Percentiles rank a stretch among this genome's conserved stretches.
phyloP scores from a whole-genome alignment of 139 green algal species.

The Micromonas commoda region DNA sequence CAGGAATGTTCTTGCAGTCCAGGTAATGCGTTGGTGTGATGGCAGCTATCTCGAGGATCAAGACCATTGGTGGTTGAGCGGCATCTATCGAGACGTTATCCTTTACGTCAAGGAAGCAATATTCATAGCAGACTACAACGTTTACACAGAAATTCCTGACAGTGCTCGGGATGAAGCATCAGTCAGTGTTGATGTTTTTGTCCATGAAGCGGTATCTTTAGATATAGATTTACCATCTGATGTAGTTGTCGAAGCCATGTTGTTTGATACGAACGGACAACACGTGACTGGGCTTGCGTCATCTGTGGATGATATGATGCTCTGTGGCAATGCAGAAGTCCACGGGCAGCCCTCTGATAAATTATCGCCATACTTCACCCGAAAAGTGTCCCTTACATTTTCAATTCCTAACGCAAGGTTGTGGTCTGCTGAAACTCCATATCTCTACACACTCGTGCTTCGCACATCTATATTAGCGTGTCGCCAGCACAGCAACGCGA shows the following conservation, averaged over 20 bases:
- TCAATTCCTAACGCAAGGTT: constrained; percentile 32
- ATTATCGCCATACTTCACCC: background rate
- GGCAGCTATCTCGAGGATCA: constrained; percentile 95
- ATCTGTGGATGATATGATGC: background rate
- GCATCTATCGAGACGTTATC: constrained; percentile 77
- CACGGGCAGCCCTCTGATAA: background rate
- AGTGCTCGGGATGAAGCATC: background rate
- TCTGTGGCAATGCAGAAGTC: background rate
- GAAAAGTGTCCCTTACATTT: background rate
- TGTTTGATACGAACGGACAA: background rate
- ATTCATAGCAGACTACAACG: constrained; percentile 11
- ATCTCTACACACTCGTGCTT: constrained; percentile 77
- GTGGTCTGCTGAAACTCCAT: constrained; percentile 75
- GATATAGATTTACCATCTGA: background rate
- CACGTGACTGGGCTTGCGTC: background rate
- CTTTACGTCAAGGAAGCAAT: constrained; percentile 35
- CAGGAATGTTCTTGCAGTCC: constrained; percentile 60
- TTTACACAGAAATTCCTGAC: background rate
- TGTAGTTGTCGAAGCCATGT: background rate
- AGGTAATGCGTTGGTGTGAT: constrained; percentile 87
- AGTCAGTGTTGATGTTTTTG: constrained; percentile 9
- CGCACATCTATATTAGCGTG: constrained; percentile 34
- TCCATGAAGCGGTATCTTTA: background rate
- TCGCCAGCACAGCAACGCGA: no score
- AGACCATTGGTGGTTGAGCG: constrained; percentile 93